Percentiles rank a stretch among this genome's conserved stretches.
phyloP scores from a whole-genome alignment of 768 basidiomycete genomes.

The Phlebiopsis gigantea region DNA sequence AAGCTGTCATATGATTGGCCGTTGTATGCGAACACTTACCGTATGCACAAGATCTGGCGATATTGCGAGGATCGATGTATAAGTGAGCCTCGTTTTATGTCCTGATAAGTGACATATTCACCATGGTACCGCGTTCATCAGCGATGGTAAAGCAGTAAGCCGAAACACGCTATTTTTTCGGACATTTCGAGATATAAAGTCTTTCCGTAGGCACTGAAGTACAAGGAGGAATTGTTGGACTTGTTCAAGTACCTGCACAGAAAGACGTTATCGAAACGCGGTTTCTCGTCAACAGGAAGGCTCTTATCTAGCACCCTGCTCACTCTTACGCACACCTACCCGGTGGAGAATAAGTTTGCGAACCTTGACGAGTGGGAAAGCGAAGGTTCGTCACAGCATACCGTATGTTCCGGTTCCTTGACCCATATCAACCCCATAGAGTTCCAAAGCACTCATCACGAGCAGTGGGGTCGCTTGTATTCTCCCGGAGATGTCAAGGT shows the following conservation, averaged over 20 bases:
- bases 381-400: slow-evolving; percentile 48
- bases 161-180: not conserved
- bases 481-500: slow-evolving; percentile 65
- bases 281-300: slow-evolving; percentile 78
- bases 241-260: slow-evolving; percentile 61
- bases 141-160: slow-evolving; percentile 56
- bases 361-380: slow-evolving; percentile 74
- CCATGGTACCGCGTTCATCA: slow-evolving; percentile 11
- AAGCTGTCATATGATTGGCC: slow-evolving; percentile 22
- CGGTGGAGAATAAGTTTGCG: slow-evolving; percentile 74
- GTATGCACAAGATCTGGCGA: slow-evolving; percentile 51
- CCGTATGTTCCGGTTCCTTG: too few species aligned
- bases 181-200: not conserved
- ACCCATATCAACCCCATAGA: slow-evolving; percentile 35
- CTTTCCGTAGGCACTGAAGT: slow-evolving; percentile 49
- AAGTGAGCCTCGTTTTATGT: slow-evolving; percentile 44
- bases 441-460: slow-evolving; percentile 64
- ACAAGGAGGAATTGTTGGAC: slow-evolving; percentile 55
- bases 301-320: slow-evolving; percentile 65
- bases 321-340: slow-evolving; percentile 77
- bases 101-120: not conserved
- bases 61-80: slow-evolving; percentile 74
- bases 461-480: slow-evolving; percentile 79
- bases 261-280: slow-evolving; percentile 73
- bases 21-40: slow-evolving; percentile 7